Evolutionary conservation across 352 stramenopile species (phyloP), one percentile per base, ranked within the genome.

Genomic region (Plasmopara muralis): DNA sequence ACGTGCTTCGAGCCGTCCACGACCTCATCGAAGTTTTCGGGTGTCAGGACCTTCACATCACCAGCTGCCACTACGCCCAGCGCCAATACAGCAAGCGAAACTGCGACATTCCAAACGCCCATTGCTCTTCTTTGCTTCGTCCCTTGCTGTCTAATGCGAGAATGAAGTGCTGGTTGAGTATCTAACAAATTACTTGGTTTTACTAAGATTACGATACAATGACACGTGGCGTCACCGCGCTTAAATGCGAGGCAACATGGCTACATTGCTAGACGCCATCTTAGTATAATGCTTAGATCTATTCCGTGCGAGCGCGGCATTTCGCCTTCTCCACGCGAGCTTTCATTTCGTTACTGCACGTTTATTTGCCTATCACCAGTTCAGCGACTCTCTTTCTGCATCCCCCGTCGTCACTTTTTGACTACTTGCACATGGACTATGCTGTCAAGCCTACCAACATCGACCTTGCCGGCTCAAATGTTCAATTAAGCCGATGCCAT

Each of bases 1-100:
- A 91, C 78, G 62, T 91, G 62, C 62, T 84, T 88, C 37, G 79
- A 89, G 59, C 84, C 82, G 64, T 93, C 82, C 16, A 94, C 77
- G 28, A 91, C 72, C 25, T 70, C 56, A 35, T 87, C 71, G 56
- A 94, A 92, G 69, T 90, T 94, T 42, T 87, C 79, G 8, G 77
- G 75, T 42, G 83, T 90, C 25, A 94, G 63, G 44, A 88, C 80
- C 50, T 79, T 72, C 50, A 92, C 83, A 56, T 91, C 83, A 15
- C 75, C 85, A 8, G 77, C 78, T 43, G 60, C 65, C 8, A 68
- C 77, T 18, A 87, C 71, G 45, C 73, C 68, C 25, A 80, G 58
- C 29, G 81, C 64, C 53, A 74, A 57, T 28, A 63, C 60, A 37
- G 69, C 72, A 34, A 83, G 6, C 15, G 68, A 69, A 51, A 70